Conservation (phyloP, 768 basidiomycete species). For the Tylopilus balloui region DNA sequence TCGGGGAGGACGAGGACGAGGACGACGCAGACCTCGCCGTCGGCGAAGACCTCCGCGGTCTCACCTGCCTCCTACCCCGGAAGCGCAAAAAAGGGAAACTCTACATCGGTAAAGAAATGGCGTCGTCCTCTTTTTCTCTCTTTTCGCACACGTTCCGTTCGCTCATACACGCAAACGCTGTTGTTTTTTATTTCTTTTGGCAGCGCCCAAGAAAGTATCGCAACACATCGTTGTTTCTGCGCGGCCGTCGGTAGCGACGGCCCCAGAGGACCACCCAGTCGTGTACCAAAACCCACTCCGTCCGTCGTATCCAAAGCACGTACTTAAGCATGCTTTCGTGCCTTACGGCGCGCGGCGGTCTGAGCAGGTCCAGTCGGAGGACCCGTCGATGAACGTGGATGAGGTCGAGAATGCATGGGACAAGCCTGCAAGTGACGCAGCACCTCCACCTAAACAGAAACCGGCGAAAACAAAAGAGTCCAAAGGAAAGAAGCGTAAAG, state of each 20-base stretch:
- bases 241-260: constrained; percentile 34
- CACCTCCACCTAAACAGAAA: background rate
- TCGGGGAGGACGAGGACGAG: constrained; percentile 35
- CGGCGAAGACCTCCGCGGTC: constrained; percentile 58
- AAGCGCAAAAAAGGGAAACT: constrained; percentile 56
- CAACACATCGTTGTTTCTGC: constrained; percentile 57
- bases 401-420: constrained; percentile 24
- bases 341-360: constrained; percentile 53
- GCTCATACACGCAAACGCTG: no score
- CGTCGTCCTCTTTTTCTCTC: background rate
- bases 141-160: background rate
- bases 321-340: constrained; percentile 59
- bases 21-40: constrained; percentile 42
- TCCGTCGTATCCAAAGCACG: constrained; percentile 51
- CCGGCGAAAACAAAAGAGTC: constrained; percentile 20
- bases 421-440: constrained; percentile 8
- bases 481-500: constrained; percentile 44
- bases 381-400: constrained; percentile 22
- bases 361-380: background rate
- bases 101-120: constrained; percentile 44
- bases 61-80: constrained; percentile 64
- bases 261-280: constrained; percentile 11
- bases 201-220: constrained; percentile 50
- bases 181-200: background rate
- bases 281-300: constrained; percentile 51